phyloP scores from a whole-genome alignment of 805 yeast species.

The Pichia heedii region DNA sequence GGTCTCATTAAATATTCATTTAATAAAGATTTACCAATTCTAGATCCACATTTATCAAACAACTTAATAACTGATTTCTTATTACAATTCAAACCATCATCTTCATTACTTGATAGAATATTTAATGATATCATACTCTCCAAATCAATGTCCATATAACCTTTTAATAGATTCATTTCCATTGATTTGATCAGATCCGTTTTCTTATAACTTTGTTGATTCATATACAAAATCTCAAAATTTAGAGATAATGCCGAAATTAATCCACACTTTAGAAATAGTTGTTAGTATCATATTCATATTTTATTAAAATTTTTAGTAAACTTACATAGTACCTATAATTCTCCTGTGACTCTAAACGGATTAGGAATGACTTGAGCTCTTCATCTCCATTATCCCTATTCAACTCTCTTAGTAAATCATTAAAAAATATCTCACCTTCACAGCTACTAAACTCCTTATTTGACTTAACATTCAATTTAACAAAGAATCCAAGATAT shows the following conservation, averaged over 20 bases:
- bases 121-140: slow-evolving; percentile 23
- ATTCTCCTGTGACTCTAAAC: slow-evolving; percentile 1
- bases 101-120: slow-evolving; percentile 7
- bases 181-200: slow-evolving; percentile 5
- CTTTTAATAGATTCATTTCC: slow-evolving; percentile 1
- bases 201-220: not conserved
- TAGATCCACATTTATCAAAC: slow-evolving; percentile 22
- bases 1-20: slow-evolving; percentile 30
- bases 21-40: slow-evolving; percentile 24
- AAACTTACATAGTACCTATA: slow-evolving; percentile 7
- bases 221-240: slow-evolving; percentile 5
- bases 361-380: not conserved
- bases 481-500: not conserved
- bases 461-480: slow-evolving; percentile 8
- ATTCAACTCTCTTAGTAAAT: slow-evolving; percentile 2
- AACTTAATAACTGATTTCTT: slow-evolving; percentile 15
- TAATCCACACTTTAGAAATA: slow-evolving; percentile 6
- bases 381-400: not conserved
- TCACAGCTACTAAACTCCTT: slow-evolving; percentile 10
- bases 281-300: not conserved
- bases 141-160: slow-evolving; percentile 21
- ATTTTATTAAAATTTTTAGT: not conserved
- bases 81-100: slow-evolving; percentile 9
- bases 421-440: slow-evolving; percentile 8
- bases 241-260: slow-evolving; percentile 5